Evolutionary conservation across 371 early-diverging fungal genomes (phyloP).

Genomic region (Fennellomyces sp.): DNA sequence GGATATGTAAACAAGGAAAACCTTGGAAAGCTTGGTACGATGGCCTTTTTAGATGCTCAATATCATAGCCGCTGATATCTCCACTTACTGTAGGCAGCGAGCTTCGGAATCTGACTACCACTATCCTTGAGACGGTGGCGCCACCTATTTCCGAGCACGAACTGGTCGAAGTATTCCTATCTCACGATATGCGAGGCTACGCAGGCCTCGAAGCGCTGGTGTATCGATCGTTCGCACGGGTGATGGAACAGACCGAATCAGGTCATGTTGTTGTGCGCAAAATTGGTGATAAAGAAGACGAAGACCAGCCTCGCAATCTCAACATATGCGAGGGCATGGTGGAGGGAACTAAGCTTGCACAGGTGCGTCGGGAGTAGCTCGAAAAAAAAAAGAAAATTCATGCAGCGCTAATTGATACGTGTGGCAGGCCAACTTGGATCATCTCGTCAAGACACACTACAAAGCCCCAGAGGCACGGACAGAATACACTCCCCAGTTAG

Average conservation of each 20-base stretch:
- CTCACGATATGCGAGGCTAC: slow-evolving; percentile 69
- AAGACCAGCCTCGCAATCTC: slow-evolving; percentile 45
- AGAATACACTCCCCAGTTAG: slow-evolving; percentile 33
- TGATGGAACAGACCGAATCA: slow-evolving; percentile 73
- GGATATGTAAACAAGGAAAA: slow-evolving; percentile 64
- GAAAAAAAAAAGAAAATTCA: not conserved
- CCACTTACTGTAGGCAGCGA: slow-evolving; percentile 38
- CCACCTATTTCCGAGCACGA: slow-evolving; percentile 74
- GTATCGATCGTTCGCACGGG: slow-evolving; percentile 63
- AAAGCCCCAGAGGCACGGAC: slow-evolving; percentile 24
- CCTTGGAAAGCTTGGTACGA: slow-evolving; percentile 63
- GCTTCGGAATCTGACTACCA: slow-evolving; percentile 49
- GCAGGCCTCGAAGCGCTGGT: slow-evolving; percentile 60
- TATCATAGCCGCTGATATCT: not conserved
- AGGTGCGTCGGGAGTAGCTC: slow-evolving; percentile 24
- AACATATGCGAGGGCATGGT: slow-evolving; percentile 63
- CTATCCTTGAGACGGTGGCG: slow-evolving; percentile 65
- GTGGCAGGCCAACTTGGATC: slow-evolving; percentile 59
- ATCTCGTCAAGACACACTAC: slow-evolving; percentile 54
- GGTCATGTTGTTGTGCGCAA: slow-evolving; percentile 69
- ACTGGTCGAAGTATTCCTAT: slow-evolving; percentile 66
- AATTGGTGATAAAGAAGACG: slow-evolving; percentile 31
- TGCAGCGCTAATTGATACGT: not conserved
- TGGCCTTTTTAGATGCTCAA: not conserved
- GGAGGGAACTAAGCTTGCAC: slow-evolving; percentile 61